These are phyloP conservation scores for Saturnispora bothae DNA, from an alignment of 805 yeast genomes.

Conservation along the genomic window DNA sequence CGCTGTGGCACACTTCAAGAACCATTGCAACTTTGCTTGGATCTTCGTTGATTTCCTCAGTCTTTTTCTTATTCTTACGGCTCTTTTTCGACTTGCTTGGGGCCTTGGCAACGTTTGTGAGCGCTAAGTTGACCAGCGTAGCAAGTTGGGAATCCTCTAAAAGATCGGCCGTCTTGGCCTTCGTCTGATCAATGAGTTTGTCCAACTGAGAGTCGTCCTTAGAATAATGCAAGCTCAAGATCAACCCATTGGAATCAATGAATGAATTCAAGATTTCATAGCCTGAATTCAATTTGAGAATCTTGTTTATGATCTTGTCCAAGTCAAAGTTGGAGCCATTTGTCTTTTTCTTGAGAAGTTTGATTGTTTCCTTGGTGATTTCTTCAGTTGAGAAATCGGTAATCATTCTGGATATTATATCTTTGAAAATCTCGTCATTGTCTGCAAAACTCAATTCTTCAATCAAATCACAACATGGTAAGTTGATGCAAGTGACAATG, in stretches of 20 bases:
- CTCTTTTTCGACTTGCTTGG: conserved; percentile 8
- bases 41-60: conserved; percentile 17
- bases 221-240: conserved; percentile 48
- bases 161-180: conserved; percentile 25
- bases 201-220: conserved; percentile 35
- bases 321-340: conserved; percentile 24
- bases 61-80: conserved; percentile 15
- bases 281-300: conserved; percentile 38
- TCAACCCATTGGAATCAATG: conserved; percentile 62
- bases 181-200: conserved; percentile 39
- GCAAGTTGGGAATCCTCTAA: conserved; percentile 34
- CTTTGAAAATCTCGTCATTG: conserved; percentile 56
- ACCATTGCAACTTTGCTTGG: conserved; percentile 18
- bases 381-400: conserved; percentile 54
- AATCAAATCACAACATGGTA: conserved; percentile 55
- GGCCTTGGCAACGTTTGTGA: conserved; percentile 16
- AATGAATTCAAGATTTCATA: conserved; percentile 54
- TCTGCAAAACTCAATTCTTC: conserved; percentile 45
- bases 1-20: conserved; percentile 16
- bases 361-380: conserved; percentile 40
- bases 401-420: conserved; percentile 53
- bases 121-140: conserved; percentile 37
- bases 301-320: conserved; percentile 35
- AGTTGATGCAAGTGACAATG: conserved; percentile 63
- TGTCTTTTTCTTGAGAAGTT: conserved; percentile 24